Evolutionary conservation across 768 basidiomycete genomes (phyloP).

Genomic region (Nidularia pulvinata): DNA sequence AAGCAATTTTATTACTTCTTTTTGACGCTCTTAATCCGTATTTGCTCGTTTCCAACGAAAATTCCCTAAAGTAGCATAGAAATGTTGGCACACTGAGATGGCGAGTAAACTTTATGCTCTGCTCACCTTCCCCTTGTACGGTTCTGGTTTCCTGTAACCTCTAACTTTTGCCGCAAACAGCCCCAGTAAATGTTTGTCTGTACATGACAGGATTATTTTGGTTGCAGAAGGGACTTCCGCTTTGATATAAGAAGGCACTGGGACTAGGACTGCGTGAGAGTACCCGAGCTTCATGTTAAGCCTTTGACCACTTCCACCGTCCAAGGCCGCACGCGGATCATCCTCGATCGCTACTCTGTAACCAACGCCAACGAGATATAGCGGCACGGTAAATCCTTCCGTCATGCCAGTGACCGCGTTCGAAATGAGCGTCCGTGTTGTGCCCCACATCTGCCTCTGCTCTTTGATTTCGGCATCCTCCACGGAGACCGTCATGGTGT

Average conservation of each 20-base stretch:
- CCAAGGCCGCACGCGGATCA: conserved; percentile 61
- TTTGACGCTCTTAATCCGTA: conserved; percentile 90
- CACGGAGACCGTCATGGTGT: conserved; percentile 48
- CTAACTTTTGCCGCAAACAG: conserved; percentile 88
- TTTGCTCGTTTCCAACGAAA: conserved; percentile 91
- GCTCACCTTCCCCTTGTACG: conserved; percentile 96
- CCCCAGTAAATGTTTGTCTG: conserved; percentile 87
- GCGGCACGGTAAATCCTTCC: conserved; percentile 78
- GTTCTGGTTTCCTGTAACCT: conserved; percentile 87
- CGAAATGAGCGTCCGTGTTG: conserved; percentile 84
- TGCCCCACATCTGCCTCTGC: conserved; percentile 95
- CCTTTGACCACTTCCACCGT: conserved; percentile 61
- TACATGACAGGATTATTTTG: conserved; percentile 80
- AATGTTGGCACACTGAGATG: neutral
- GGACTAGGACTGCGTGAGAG: conserved; percentile 84
- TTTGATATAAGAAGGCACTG: conserved; percentile 81
- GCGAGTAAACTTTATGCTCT: neutral
- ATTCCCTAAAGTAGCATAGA: conserved; percentile 61
- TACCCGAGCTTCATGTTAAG: conserved; percentile 93
- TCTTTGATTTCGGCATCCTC: conserved; percentile 67
- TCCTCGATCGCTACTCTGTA: conserved; percentile 88
- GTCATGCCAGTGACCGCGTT: conserved; percentile 94
- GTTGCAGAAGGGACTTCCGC: conserved; percentile 82
- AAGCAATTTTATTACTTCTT: conserved; percentile 72
- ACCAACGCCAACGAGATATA: conserved; percentile 94